Conservation (phyloP, 129 eudicot species). For the Rutidosis leptorrhynchoides region DNA sequence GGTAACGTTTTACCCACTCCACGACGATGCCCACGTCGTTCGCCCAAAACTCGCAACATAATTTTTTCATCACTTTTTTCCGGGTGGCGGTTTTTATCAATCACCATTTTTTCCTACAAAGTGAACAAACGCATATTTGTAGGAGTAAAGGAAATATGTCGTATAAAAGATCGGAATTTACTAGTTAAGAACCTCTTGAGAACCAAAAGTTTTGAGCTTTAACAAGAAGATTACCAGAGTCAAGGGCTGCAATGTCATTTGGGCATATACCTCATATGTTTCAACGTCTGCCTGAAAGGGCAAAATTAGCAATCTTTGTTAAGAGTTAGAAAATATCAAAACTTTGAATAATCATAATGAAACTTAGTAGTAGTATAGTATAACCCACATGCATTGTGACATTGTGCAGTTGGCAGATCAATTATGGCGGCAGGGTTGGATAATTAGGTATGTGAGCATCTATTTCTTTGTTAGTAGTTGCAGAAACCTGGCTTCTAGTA, state of each 20-base stretch:
- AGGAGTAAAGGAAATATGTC: too few relatives aligned
- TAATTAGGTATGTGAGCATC: constrained; percentile 98
- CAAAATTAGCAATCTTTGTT: constrained; percentile 17
- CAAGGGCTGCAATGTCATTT: constrained; percentile 98
- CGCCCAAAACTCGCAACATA: too few relatives aligned
- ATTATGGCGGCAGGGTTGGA: constrained; percentile 86
- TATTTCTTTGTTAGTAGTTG: constrained; percentile 92
- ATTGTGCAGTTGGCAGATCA: constrained; percentile 99
- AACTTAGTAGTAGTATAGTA: not conserved
- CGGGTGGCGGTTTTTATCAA: too few relatives aligned
- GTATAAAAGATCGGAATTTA: too few relatives aligned
- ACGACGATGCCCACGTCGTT: too few relatives aligned
- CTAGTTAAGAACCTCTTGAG: not conserved
- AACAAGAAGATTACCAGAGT: constrained; percentile 50
- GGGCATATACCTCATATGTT: constrained; percentile 98
- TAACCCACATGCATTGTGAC: constrained; percentile 97
- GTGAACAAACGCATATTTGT: too few relatives aligned
- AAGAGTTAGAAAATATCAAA: not conserved
- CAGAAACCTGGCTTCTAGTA: constrained; percentile 80
- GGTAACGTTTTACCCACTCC: too few relatives aligned
- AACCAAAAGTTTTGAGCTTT: not conserved
- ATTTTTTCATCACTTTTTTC: too few relatives aligned
- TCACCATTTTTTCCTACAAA: too few relatives aligned
- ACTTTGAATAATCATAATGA: not conserved
- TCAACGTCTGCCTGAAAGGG: constrained; percentile 90